Percentiles rank a stretch among this genome's conserved stretches.
Conservation (phyloP, 331 rosid species). For the Erythrophleum ivorense region DNA sequence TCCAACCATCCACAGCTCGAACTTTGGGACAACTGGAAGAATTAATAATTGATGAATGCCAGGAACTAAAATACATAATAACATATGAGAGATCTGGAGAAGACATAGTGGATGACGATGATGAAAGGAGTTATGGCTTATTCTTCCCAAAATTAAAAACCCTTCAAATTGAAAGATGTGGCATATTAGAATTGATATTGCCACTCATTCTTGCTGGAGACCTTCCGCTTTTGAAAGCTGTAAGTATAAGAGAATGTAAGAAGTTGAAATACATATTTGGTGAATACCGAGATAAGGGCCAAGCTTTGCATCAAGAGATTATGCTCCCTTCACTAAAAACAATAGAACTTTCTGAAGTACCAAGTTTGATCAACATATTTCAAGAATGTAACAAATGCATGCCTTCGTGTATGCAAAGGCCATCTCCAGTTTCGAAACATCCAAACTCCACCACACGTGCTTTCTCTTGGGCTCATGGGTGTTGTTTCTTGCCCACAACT, state of each 20-base stretch:
- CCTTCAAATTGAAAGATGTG: rapidly evolving
- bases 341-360: rapidly evolving
- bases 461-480: not conserved
- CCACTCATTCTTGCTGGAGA: not conserved
- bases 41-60: rapidly evolving
- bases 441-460: not conserved
- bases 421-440: not conserved
- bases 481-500: not conserved
- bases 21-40: not conserved
- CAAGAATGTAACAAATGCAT: not conserved
- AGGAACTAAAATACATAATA: not conserved
- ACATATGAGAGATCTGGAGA: not conserved
- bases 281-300: too few species aligned
- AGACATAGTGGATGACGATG: not conserved
- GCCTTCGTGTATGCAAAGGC: not conserved
- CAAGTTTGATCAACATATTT: not conserved
- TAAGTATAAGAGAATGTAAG: rapidly evolving
- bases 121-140: not conserved
- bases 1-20: not conserved
- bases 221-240: not conserved
- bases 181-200: not conserved
- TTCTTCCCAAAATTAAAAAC: not conserved
- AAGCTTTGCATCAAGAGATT: too few species aligned
- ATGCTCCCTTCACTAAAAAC: not conserved
- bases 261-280: too few species aligned